Conservation (phyloP, 306 rosid genomes). For the Cercis canadensis region DNA sequence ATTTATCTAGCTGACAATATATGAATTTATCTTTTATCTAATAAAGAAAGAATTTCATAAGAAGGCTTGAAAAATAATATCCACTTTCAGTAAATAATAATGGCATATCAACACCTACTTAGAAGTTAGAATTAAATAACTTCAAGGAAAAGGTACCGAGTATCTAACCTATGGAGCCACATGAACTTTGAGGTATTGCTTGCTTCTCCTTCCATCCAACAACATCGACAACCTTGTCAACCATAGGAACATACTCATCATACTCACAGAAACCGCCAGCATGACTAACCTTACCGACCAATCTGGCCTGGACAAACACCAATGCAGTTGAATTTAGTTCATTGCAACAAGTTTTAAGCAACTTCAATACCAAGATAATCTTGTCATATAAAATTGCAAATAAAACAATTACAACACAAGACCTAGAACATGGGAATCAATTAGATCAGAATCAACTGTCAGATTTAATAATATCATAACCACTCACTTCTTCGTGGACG, state of each 20-base stretch:
- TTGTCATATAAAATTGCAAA: not conserved
- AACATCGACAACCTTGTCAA: slow-evolving; percentile 83
- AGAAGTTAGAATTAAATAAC: not conserved
- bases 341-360: slow-evolving; percentile 1
- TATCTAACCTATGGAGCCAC: slow-evolving; percentile 57
- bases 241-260: slow-evolving; percentile 81
- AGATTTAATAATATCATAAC: not conserved
- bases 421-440: not conserved
- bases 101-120: slow-evolving; percentile 30
- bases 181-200: slow-evolving; percentile 38
- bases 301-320: slow-evolving; percentile 69
- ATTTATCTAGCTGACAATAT: slow-evolving; percentile 4
- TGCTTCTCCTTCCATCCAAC: slow-evolving; percentile 60
- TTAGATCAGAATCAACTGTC: not conserved
- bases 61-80: slow-evolving; percentile 3
- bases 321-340: slow-evolving; percentile 29
- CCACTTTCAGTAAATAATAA: slow-evolving; percentile 13
- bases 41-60: slow-evolving; percentile 1
- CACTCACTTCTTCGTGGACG: slow-evolving; percentile 84
- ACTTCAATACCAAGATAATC: slow-evolving; percentile 8
- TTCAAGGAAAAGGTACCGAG: slow-evolving; percentile 28
- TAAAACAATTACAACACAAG: slow-evolving; percentile 1
- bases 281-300: slow-evolving; percentile 45
- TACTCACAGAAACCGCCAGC: slow-evolving; percentile 53
- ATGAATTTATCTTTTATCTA: not conserved